Conservation (phyloP, 2,329 filamentous ascomycete species). For the Pseudocercospora fijiensis region DNA sequence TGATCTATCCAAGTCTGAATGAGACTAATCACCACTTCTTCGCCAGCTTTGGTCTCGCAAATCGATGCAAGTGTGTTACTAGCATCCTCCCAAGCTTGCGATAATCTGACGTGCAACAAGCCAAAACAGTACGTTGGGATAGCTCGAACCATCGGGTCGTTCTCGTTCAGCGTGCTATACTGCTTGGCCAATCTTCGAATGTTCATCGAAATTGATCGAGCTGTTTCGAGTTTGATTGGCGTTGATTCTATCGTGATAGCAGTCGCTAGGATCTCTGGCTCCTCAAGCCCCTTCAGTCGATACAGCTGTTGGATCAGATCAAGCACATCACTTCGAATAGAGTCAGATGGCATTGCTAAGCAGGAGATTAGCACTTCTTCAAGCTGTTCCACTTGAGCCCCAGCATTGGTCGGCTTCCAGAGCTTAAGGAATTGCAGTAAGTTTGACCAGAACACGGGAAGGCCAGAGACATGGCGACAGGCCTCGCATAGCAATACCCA, state of each 20-base stretch:
- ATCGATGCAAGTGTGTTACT: conserved; percentile 74
- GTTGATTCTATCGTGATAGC: conserved; percentile 81
- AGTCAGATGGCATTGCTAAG: conserved; percentile 71
- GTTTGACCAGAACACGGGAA: conserved; percentile 34
- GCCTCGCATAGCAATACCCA: conserved; percentile 26
- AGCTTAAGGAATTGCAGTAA: conserved; percentile 25
- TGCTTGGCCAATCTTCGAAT: conserved; percentile 70
- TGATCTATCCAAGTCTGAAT: conserved; percentile 72
- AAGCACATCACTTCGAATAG: conserved; percentile 70
- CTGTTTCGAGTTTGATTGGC: conserved; percentile 71
- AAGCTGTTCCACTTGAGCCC: conserved; percentile 59
- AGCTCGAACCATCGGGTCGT: conserved; percentile 66
- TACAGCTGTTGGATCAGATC: conserved; percentile 67
- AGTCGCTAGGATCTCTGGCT: conserved; percentile 55
- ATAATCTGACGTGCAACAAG: conserved; percentile 78
- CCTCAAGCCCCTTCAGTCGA: conserved; percentile 48
- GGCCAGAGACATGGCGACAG: conserved; percentile 17
- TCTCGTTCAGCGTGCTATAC: conserved; percentile 60
- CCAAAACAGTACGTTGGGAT: conserved; percentile 85
- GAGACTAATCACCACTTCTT: conserved; percentile 68
- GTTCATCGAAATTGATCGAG: conserved; percentile 77
- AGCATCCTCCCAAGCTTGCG: conserved; percentile 84
- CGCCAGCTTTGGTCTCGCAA: conserved; percentile 66
- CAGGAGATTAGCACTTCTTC: conserved; percentile 68
- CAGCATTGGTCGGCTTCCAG: conserved; percentile 18